Evolutionary conservation across 495 filamentous ascomycete species (phyloP).

Genomic region (Pyrenopolyporus hunteri): DNA sequence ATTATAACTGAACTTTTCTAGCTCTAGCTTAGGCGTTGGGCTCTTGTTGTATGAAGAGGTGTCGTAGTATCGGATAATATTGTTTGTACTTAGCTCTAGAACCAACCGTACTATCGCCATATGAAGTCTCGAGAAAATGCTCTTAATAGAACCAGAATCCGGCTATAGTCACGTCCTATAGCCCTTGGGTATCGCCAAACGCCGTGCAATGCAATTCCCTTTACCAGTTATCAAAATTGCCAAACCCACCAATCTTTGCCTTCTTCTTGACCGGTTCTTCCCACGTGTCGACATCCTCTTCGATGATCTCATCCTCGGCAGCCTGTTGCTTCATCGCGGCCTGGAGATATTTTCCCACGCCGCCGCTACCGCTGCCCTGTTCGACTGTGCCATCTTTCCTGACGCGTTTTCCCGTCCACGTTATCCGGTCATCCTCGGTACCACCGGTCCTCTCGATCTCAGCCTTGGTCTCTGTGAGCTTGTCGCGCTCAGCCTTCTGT

Average conservation of each 20-base stretch:
- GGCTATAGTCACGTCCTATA: not conserved
- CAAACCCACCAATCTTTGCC: conserved; percentile 81
- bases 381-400: conserved; percentile 62
- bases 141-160: conserved; percentile 7
- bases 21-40: no score
- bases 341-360: conserved; percentile 84
- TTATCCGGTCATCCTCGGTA: conserved; percentile 80
- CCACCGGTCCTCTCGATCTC: conserved; percentile 57
- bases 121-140: not conserved
- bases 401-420: conserved; percentile 90
- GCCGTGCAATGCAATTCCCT: conserved; percentile 32
- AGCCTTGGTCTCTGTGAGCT: conserved; percentile 57
- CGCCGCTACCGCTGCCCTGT: conserved; percentile 51
- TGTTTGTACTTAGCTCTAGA: no score
- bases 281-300: conserved; percentile 62
- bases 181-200: conserved; percentile 33
- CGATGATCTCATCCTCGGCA: conserved; percentile 62
- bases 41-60: no score
- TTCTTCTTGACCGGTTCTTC: conserved; percentile 82
- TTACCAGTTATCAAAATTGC: conserved; percentile 88
- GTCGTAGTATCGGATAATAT: no score
- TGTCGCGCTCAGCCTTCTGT: conserved; percentile 61
- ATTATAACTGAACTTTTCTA: no score
- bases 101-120: no score
- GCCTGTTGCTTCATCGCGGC: conserved; percentile 52